Conservation (phyloP, 106 monocot species). For the Phalaenopsis aphrodite region DNA sequence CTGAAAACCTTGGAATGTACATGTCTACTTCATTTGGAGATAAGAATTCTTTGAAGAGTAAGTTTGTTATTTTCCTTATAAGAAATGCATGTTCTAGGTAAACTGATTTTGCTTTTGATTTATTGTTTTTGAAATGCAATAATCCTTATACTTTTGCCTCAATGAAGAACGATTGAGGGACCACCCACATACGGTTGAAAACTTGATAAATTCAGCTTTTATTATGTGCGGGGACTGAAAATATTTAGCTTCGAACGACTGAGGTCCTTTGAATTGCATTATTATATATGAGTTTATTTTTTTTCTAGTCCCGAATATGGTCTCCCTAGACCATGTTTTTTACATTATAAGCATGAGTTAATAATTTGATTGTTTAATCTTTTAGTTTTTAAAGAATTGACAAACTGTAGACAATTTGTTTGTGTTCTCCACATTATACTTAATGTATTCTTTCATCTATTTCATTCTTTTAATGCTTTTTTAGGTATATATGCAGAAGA, state of each 20-base stretch:
- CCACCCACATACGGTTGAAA: neutral
- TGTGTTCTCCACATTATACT: neutral
- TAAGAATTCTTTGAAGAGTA: constrained; percentile 78
- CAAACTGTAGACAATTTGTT: neutral
- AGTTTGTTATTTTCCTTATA: constrained; percentile 8
- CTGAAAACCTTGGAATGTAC: constrained; percentile 50
- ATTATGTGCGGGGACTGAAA: neutral
- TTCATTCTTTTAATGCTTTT: neutral
- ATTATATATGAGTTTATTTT: neutral
- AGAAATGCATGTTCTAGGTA: neutral
- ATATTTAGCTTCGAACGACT: neutral
- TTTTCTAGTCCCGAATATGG: neutral
- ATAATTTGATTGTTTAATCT: neutral
- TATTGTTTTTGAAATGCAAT: neutral
- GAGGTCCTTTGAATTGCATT: neutral
- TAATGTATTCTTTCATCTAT: neutral
- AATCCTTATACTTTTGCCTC: too few species aligned
- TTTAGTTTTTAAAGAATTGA: neutral
- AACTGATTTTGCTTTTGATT: constrained; percentile 2
- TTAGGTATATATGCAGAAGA: constrained; percentile 76
- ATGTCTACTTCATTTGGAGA: constrained; percentile 67
- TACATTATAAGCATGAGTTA: neutral
- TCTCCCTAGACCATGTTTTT: neutral
- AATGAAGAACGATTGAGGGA: too few species aligned
- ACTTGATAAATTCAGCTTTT: neutral